Base-by-base conservation (phyloP, 2,329 filamentous ascomycete species). In the Venturia pyrina region DNA sequence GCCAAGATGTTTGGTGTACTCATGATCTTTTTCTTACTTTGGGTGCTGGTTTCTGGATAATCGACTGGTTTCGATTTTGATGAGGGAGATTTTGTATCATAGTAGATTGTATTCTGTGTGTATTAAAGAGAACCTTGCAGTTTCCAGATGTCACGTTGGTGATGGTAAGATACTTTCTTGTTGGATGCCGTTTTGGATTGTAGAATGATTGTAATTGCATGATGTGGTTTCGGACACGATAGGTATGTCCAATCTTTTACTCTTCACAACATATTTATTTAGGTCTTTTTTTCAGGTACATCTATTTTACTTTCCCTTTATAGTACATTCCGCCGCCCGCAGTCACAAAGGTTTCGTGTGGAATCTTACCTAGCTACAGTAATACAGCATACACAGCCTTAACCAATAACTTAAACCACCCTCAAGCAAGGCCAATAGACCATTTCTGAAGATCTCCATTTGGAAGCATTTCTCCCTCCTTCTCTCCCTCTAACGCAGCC, bases 1-100 rank as follows among this genome's bases (percentile, higher is more conserved):
- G 92, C 92, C 40, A 83, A 82, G 80, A 89, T 90, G 87, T 89
- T 89, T 77, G 87, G 93, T 68, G 91, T 97, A 62, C 78, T 98
- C 71, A 97, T 97, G 93, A 93, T 96, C 75, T 96, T 78, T 65
- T 75, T 74, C 72, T 81, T 83, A 63, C 80, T 89, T 67, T 89
- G 87, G 87, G 87, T 89, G 62, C 80, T 89, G 70, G 85, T 89
- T 68, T 82, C 83, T 62, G 83, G 83, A 63, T 85, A 73, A 71
- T 59, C 32, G 53, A 21, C 53, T 37, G 15, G 32, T 59, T 37
- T n/a, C 53, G 32, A 59, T 11, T 40, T 59, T 37, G 17, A 37
- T 32, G 32, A 34, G 24, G 5, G 53, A 56, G 53, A 56, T 28
- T 56, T 19, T 59, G 53, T 59, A 59, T n/a, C 7, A 59, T 59